phyloP scores from a whole-genome alignment of 1,139 yeast species.

The Nadsonia commutata region DNA sequence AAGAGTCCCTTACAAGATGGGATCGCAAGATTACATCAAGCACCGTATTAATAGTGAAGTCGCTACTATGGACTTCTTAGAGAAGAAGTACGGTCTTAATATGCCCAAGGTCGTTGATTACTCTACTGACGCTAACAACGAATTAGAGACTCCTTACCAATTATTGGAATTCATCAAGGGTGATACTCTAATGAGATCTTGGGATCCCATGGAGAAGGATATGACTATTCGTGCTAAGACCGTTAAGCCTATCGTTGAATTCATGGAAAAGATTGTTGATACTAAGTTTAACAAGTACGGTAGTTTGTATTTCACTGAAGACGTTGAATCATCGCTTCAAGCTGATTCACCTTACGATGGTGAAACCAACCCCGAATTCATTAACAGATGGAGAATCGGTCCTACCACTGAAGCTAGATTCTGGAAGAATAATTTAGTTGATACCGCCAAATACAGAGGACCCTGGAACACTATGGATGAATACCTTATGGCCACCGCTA shows the following conservation, averaged over 20 bases:
- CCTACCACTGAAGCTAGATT: constrained; percentile 72
- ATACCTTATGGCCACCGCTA: constrained; percentile 48
- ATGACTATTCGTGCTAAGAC: constrained; percentile 27
- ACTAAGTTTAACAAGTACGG: constrained; percentile 59
- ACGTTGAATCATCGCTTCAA: constrained; percentile 33
- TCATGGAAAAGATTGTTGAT: constrained; percentile 18
- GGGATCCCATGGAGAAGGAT: constrained; percentile 68
- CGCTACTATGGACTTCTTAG: constrained; percentile 77
- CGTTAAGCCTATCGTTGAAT: constrained; percentile 25
- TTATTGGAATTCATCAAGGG: constrained; percentile 72
- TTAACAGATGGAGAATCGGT: constrained; percentile 77
- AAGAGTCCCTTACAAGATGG: constrained; percentile 66
- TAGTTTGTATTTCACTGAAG: constrained; percentile 61
- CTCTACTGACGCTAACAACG: constrained; percentile 47
- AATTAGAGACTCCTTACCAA: constrained; percentile 57
- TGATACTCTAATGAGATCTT: constrained; percentile 57
- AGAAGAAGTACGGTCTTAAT: constrained; percentile 26
- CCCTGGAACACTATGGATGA: constrained; percentile 57
- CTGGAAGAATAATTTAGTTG: constrained; percentile 37
- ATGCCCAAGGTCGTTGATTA: constrained; percentile 71
- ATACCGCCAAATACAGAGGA: constrained; percentile 32
- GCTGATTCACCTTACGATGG: constrained; percentile 46
- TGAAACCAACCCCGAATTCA: constrained; percentile 39
- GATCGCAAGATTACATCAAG: constrained; percentile 45
- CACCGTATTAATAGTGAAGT: constrained; percentile 75